These are phyloP conservation scores for Paramecium caudatum DNA, from an alignment of 73 alveolate species.

Conservation along the genomic window DNA sequence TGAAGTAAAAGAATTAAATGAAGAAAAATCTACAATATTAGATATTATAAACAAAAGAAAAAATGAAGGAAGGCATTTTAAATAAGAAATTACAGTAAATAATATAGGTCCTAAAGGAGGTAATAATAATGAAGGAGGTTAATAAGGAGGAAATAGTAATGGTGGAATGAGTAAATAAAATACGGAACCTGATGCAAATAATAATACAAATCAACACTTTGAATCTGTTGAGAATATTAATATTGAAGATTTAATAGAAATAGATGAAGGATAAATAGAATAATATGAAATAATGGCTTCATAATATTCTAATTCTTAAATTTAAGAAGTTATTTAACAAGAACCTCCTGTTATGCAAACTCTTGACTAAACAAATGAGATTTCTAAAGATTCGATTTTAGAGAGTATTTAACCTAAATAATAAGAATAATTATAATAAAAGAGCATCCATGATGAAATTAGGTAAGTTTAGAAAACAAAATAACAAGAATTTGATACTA, in stretches of 20 bases:
- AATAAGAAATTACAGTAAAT: slow-evolving; percentile 33
- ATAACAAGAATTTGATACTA: not conserved
- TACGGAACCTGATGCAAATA: not conserved
- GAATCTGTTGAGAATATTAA: not conserved
- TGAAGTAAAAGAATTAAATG: slow-evolving; percentile 75
- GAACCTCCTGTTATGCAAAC: not conserved
- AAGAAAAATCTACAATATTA: not conserved
- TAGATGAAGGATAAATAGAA: slow-evolving; percentile 4
- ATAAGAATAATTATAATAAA: too few species aligned
- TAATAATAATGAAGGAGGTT: slow-evolving; percentile 31
- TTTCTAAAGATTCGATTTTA: too few species aligned
- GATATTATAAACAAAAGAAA: slow-evolving; percentile 17
- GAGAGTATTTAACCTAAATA: too few species aligned
- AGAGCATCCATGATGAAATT: too few species aligned
- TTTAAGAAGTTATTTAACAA: not conserved
- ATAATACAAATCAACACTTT: not conserved
- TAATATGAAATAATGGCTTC: slow-evolving; percentile 8
- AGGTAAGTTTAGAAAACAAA: not conserved
- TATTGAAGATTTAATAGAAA: not conserved
- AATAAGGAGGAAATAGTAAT: not conserved
- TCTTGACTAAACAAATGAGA: not conserved
- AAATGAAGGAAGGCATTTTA: slow-evolving; percentile 57
- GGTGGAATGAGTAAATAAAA: not conserved
- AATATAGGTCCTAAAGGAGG: slow-evolving; percentile 18
- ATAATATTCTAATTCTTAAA: not conserved